Conservation (phyloP, 495 filamentous ascomycete species). For the Penicillium egyptiacum region DNA sequence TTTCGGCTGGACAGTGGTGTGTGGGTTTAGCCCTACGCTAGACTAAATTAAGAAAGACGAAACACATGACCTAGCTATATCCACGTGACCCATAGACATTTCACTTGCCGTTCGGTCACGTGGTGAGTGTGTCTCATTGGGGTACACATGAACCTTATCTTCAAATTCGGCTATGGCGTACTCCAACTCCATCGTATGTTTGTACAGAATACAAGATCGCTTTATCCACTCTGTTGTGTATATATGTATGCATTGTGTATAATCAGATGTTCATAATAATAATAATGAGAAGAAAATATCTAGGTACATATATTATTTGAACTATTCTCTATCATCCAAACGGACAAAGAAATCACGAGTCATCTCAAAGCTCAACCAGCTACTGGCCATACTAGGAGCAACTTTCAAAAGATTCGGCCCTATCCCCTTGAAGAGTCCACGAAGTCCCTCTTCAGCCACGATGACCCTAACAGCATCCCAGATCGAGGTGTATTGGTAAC, state of each 20-base stretch:
- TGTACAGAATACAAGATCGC: background rate
- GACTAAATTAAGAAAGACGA: slow-evolving; percentile 24
- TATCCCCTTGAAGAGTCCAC: slow-evolving; percentile 88
- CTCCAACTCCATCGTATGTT: too few species aligned
- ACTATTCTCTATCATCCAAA: slow-evolving; percentile 45
- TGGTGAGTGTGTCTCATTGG: background rate
- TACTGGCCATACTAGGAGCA: slow-evolving; percentile 96
- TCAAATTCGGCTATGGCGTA: background rate
- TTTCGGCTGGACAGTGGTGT: slow-evolving; percentile 48
- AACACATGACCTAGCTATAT: background rate
- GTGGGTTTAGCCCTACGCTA: slow-evolving; percentile 54
- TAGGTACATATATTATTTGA: slow-evolving; percentile 16
- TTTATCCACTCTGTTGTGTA: background rate
- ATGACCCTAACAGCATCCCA: slow-evolving; percentile 82
- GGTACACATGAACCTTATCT: background rate
- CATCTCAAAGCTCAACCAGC: slow-evolving; percentile 95
- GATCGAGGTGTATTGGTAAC: slow-evolving; percentile 88
- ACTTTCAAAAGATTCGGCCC: slow-evolving; percentile 95
- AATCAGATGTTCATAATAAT: background rate
- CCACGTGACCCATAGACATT: background rate
- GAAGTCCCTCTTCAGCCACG: slow-evolving; percentile 70
- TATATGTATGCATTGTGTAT: background rate
- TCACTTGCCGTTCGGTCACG: background rate
- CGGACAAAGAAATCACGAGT: slow-evolving; percentile 79
- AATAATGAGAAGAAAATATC: slow-evolving; percentile 3